Conservation (phyloP, 768 basidiomycete genomes). For the Serpula lacrymans region DNA sequence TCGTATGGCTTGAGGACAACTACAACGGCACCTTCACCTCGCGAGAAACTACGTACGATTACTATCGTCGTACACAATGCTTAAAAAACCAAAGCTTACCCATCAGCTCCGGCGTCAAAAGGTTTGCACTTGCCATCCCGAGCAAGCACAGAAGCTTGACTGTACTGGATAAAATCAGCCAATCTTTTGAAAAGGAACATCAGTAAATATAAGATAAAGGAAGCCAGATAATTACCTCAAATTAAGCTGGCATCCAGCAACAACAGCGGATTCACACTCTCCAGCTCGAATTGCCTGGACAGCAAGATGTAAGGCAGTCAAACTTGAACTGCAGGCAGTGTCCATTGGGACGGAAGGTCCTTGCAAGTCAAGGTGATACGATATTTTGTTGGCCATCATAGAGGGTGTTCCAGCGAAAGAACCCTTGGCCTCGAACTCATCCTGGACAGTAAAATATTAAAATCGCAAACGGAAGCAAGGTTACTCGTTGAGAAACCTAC, state of each 20-base stretch:
- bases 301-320: slow-evolving; percentile 47
- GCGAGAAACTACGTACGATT: slow-evolving; percentile 27
- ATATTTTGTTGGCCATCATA: slow-evolving; percentile 39
- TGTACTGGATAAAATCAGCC: slow-evolving; percentile 35
- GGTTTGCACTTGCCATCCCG: slow-evolving; percentile 42
- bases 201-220: background rate
- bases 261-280: slow-evolving; percentile 46
- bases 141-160: slow-evolving; percentile 35
- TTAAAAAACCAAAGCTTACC: slow-evolving; percentile 26
- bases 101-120: slow-evolving; percentile 41
- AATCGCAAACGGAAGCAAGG: slow-evolving; percentile 1
- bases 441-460: slow-evolving; percentile 17
- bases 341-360: slow-evolving; percentile 51
- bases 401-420: slow-evolving; percentile 32
- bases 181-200: slow-evolving; percentile 19
- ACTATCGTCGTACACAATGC: background rate
- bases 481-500: slow-evolving; percentile 10
- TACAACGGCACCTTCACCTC: slow-evolving; percentile 36
- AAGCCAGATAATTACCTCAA: slow-evolving; percentile 28
- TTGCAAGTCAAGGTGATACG: slow-evolving; percentile 38
- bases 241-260: slow-evolving; percentile 44
- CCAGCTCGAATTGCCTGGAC: slow-evolving; percentile 40
- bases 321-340: slow-evolving; percentile 47
- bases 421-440: slow-evolving; percentile 30
- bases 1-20: slow-evolving; percentile 40